phyloP scores from a whole-genome alignment of 1,284 basidiomycete genomes.

The Ganoderma lucidum region DNA sequence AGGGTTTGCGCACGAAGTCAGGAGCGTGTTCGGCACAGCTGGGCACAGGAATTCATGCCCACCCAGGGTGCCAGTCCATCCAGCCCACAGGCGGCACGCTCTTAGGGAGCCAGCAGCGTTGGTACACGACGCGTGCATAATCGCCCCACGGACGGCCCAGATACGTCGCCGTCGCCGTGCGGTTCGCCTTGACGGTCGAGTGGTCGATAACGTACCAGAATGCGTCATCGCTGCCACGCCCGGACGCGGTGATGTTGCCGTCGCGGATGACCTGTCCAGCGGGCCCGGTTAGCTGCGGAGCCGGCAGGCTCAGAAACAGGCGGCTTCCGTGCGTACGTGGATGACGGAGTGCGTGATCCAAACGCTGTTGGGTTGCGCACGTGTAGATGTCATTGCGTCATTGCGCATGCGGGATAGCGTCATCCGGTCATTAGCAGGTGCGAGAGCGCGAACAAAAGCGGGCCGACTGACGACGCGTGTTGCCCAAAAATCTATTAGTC shows the following conservation, averaged over 20 bases:
- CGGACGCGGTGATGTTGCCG: constrained; percentile 62
- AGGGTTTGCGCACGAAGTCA: not conserved
- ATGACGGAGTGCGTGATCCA: constrained; percentile 38
- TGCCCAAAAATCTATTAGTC: constrained; percentile 45
- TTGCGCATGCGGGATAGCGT: not conserved
- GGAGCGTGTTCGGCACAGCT: not conserved
- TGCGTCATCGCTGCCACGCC: constrained; percentile 52
- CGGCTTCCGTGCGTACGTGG: constrained; percentile 24
- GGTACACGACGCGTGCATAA: constrained; percentile 39
- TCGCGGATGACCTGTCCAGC: constrained; percentile 39
- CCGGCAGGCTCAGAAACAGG: not conserved
- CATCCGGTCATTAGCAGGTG: constrained; percentile 34
- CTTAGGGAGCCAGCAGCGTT: constrained; percentile 29
- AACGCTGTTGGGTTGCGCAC: constrained; percentile 36
- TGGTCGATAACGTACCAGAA: constrained; percentile 57
- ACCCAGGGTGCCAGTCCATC: constrained; percentile 24
- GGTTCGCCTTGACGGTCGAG: constrained; percentile 53
- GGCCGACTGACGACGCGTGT: constrained; percentile 32
- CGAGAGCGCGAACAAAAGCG: not conserved
- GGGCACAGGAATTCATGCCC: not conserved
- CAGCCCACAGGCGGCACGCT: constrained; percentile 27
- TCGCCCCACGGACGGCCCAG: constrained; percentile 59
- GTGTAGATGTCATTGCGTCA: constrained; percentile 37
- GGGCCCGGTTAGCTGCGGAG: not conserved
- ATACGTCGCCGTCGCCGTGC: constrained; percentile 47